Conservation (phyloP, 2,329 filamentous ascomycete genomes). For the Aspergillus brasiliensis region DNA sequence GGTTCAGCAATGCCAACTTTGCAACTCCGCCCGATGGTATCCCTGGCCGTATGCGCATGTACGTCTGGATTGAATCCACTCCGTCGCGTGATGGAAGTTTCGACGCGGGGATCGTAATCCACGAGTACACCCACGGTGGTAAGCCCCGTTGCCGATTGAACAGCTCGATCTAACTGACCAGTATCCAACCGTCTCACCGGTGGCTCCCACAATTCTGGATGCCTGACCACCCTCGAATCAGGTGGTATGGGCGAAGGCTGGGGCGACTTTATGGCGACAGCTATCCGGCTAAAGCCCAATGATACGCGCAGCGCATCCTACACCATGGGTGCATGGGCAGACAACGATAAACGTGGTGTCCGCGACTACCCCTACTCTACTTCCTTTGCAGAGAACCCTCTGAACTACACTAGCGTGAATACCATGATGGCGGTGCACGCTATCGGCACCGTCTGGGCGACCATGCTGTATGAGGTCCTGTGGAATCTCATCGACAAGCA, state of each 20-base stretch:
- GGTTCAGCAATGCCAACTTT: slow-evolving; percentile 20
- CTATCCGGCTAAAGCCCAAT: slow-evolving; percentile 16
- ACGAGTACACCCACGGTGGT: slow-evolving; percentile 22
- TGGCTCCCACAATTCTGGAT: slow-evolving; percentile 15
- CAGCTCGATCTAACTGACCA: neutral
- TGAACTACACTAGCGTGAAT: slow-evolving; percentile 15
- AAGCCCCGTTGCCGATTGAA: neutral
- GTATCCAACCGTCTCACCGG: slow-evolving; percentile 21
- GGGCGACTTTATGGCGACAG: slow-evolving; percentile 19
- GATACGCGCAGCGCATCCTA: slow-evolving; percentile 14
- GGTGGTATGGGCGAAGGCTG: slow-evolving; percentile 23
- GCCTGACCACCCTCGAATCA: slow-evolving; percentile 13
- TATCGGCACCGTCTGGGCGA: slow-evolving; percentile 18
- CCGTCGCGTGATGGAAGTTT: slow-evolving; percentile 14
- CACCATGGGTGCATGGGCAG: slow-evolving; percentile 16
- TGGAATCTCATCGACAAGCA: slow-evolving; percentile 22
- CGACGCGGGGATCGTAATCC: slow-evolving; percentile 19
- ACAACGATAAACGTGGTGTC: slow-evolving; percentile 9
- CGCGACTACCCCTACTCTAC: slow-evolving; percentile 19
- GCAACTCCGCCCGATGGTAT: slow-evolving; percentile 18
- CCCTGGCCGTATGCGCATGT: slow-evolving; percentile 21
- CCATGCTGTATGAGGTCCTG: slow-evolving; percentile 20
- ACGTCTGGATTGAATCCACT: slow-evolving; percentile 11
- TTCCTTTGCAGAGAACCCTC: slow-evolving; percentile 11
- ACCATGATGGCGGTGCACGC: slow-evolving; percentile 11